phyloP scores from a whole-genome alignment of 2,329 filamentous ascomycete genomes.

The Penicillium vulpinum region DNA sequence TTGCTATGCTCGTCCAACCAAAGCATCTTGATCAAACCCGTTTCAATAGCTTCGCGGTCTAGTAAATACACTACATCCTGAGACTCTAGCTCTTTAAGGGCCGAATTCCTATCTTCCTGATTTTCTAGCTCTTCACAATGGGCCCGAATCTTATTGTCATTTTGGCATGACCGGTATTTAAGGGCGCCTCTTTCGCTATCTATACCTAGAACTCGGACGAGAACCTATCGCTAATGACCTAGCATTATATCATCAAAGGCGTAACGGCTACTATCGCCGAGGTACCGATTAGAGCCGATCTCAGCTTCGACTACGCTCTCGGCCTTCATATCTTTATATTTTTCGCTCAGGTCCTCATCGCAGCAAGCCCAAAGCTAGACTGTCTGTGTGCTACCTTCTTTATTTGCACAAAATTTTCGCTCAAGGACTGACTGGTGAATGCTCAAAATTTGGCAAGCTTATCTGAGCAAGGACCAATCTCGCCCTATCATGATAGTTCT shows the following conservation, averaged over 20 bases:
- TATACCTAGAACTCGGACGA: neutral
- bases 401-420: neutral
- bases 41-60: neutral
- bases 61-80: neutral
- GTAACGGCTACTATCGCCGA: neutral
- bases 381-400: neutral
- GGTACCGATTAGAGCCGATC: neutral
- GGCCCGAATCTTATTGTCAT: neutral
- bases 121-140: neutral
- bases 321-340: neutral
- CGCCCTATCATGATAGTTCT: neutral
- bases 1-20: no score
- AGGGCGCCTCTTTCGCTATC: neutral
- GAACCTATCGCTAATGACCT: neutral
- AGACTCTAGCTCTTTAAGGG: neutral
- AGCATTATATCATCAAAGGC: neutral
- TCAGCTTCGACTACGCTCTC: no score
- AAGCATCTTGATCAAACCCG: neutral
- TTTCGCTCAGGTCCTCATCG: neutral
- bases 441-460: neutral
- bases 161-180: neutral
- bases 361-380: neutral
- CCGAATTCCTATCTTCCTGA: neutral
- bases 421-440: neutral
- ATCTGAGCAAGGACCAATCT: neutral